phyloP scores from a whole-genome alignment of 345 rosid species.

The Anastatica hierochuntica region DNA sequence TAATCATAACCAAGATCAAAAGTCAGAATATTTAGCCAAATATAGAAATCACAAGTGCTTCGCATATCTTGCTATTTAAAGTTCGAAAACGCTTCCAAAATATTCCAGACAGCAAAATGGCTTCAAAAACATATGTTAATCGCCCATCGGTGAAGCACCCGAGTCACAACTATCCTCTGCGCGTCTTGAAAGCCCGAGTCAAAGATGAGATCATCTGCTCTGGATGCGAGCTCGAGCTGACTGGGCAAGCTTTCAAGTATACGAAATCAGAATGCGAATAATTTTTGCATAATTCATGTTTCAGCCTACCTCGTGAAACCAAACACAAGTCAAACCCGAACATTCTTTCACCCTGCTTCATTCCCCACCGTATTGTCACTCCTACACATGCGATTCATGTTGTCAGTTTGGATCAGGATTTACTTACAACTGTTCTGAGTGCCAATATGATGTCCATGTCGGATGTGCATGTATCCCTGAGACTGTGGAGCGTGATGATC shows the following conservation, averaged over 20 bases:
- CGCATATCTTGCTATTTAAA: no score
- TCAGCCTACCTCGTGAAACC: slow-evolving; percentile 1
- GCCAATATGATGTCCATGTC: slow-evolving; percentile 21
- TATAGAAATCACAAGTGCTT: no score
- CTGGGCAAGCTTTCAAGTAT: slow-evolving; percentile 15
- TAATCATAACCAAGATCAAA: neutral
- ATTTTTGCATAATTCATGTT: slow-evolving; percentile 24
- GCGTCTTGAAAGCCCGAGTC: neutral
- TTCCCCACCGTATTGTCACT: slow-evolving; percentile 1
- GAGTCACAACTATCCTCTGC: slow-evolving; percentile 15
- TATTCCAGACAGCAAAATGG: neutral
- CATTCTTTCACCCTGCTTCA: slow-evolving; percentile 9
- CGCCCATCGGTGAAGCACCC: slow-evolving; percentile 12
- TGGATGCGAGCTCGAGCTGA: slow-evolving; percentile 14
- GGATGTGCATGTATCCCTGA: slow-evolving; percentile 17
- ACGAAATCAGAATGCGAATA: slow-evolving; percentile 16
- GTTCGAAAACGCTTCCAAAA: neutral
- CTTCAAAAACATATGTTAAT: slow-evolving; percentile 9
- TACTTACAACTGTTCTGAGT: slow-evolving; percentile 12
- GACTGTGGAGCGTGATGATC: slow-evolving; percentile 9
- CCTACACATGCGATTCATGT: slow-evolving; percentile 10
- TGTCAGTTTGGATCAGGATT: slow-evolving; percentile 15
- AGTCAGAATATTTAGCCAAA: no score
- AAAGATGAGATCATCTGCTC: slow-evolving; percentile 16
- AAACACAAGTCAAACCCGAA: slow-evolving; percentile 9